Base-by-base conservation (phyloP, 2,329 filamentous ascomycete genomes). In the Celoporthe dispersa region DNA sequence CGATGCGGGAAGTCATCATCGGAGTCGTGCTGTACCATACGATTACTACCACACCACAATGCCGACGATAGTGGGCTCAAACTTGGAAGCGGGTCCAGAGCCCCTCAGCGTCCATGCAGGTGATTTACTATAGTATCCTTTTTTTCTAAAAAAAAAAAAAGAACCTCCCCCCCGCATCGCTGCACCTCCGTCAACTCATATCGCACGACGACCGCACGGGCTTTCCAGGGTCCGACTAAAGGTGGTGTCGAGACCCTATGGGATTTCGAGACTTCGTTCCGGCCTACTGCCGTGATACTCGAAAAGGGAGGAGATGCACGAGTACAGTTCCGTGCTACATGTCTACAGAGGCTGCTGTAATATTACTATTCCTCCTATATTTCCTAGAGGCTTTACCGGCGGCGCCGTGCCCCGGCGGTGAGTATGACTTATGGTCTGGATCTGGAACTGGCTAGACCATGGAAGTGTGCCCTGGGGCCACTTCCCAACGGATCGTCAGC, bases 291-390 rank as follows among this genome's bases (percentile, higher is more conserved):
- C 25, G 25, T 55, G 51, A 28, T 55, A 55, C n/a, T 6, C 28
- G 9, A 25, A 16, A 16, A 57, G 5, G n/a, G 12, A 2, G 28
- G 25, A 16, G 12, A 16, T 14, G 33, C 5, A 31, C 53, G 28
- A 5, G 53, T 31, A 44, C 39, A 61, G 41, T 51, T 37, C 22
- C n/a, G 22, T 53, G 28, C 28, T 64, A 64, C 65, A 60, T 35
- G 62, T 44, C 60, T 4, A 57, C 39, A 48, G 64, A 64, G 51
- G 51, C 59, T 57, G 35, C 48, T 28, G 51, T 28, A 11, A 14
- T 11, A 28, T 16, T 7, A 31, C 28, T 31, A 1, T 57, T 12
- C 25, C 5, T 57, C 12, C 53, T 48, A 48, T n/a, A 48, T n/a
- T 16, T 55, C 51, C n/a, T 14, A 14, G 14, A 6, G 28, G 25